Evolutionary conservation across 148 eudicot genomes (phyloP).

Genomic region (Cornus florida): DNA sequence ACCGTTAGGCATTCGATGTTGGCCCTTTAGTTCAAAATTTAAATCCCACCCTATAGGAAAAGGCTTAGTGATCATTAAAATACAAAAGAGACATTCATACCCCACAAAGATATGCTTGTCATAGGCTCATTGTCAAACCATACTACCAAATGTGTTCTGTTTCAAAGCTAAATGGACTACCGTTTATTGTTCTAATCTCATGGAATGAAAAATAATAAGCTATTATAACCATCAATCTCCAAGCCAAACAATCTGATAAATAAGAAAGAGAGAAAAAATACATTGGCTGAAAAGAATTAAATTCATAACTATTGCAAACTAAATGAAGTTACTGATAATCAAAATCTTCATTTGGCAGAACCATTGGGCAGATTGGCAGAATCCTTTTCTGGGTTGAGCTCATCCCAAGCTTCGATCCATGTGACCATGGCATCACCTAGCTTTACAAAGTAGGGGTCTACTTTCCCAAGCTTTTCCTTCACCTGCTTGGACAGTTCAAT

Average conservation of each 20-base stretch:
- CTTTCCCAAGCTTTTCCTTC: conserved; percentile 55
- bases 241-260: not conserved
- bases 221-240: not conserved
- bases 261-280: not conserved
- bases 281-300: not conserved
- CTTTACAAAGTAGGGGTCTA: conserved; percentile 66
- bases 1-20: no score
- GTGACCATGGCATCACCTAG: conserved; percentile 73
- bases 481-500: conserved; percentile 55
- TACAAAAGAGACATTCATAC: no score
- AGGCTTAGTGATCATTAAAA: no score
- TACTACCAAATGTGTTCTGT: no score
- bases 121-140: no score
- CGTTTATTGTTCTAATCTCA: conserved; percentile 1
- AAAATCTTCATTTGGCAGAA: conserved; percentile 18
- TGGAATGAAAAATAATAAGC: not conserved
- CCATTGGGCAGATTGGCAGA: conserved; percentile 21
- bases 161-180: not conserved
- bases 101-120: no score
- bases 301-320: not conserved
- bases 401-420: conserved; percentile 73
- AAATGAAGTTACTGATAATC: not conserved
- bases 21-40: no score
- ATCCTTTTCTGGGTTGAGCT: conserved; percentile 39
- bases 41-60: no score